A percentile compares a stretch with the other conserved stretches of the same genome.
Evolutionary conservation across 2,329 filamentous ascomycete genomes (phyloP).

Genomic region (Penicillium griseofulvum): DNA sequence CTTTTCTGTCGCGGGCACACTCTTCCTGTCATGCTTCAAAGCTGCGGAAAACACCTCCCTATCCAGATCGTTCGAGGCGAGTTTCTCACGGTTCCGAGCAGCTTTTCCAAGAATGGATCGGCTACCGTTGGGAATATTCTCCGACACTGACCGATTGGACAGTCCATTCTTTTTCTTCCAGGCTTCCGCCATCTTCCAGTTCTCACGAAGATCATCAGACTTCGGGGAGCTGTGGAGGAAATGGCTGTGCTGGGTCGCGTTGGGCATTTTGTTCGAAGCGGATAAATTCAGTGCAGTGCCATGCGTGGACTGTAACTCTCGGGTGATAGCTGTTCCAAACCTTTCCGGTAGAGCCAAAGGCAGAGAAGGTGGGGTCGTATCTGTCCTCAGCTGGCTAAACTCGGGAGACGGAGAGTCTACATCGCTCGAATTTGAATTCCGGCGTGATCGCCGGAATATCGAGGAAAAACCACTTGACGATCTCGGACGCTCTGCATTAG

Average conservation of each 20-base stretch:
- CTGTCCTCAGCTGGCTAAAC: constrained; percentile 4
- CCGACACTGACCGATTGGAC: neutral
- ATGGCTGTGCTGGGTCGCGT: constrained; percentile 6
- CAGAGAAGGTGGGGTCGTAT: constrained; percentile 18
- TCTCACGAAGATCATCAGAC: constrained; percentile 21
- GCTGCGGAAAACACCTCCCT: constrained; percentile 25
- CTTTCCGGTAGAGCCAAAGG: constrained; percentile 29
- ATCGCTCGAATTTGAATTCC: constrained; percentile 24
- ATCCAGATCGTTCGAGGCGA: constrained; percentile 22
- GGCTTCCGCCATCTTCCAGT: constrained; percentile 19
- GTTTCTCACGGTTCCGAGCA: neutral
- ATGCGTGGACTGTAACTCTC: constrained; percentile 26
- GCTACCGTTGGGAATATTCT: neutral
- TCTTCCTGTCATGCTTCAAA: constrained; percentile 23
- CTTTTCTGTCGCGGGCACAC: neutral
- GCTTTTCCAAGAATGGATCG: neutral
- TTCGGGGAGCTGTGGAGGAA: constrained; percentile 17
- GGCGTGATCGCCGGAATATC: constrained; percentile 29
- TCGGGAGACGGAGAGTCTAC: constrained; percentile 4
- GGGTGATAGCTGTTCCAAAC: constrained; percentile 31
- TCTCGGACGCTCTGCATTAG: constrained; percentile 26
- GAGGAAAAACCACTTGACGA: constrained; percentile 27
- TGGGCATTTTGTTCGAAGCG: constrained; percentile 6
- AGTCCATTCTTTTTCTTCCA: constrained; percentile 15
- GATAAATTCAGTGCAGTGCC: constrained; percentile 19